Base-by-base conservation (phyloP, 2,329 filamentous ascomycete species). In the Alternaria tenuissima region DNA sequence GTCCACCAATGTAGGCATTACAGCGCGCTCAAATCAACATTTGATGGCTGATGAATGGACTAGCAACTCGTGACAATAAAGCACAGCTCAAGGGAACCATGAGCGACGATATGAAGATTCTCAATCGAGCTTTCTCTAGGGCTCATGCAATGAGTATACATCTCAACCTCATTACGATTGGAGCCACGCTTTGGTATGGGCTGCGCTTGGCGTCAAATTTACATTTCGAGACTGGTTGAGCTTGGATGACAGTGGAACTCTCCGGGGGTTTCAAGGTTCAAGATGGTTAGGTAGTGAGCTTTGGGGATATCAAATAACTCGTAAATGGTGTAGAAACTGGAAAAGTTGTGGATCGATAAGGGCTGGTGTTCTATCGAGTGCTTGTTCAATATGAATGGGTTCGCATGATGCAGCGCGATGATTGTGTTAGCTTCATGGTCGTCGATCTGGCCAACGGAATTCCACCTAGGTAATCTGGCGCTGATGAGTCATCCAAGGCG, bases 141-240 rank as follows among this genome's bases (percentile, higher is more conserved):
- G 74, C 74, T 22, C 79, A 82, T 67, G 79, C 79, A 8, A 80
- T 81, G 77, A 76, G 73, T 11, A 81, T 82, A 30, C 80, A 81
- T 72, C 32, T 82, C 22, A 82, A 83, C 60, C 66, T 80, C 3
- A 69, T 82, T 20, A 71, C 78, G 0, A 68, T 82, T 51, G 61
- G 63, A 12, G 71, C 68, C 47, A 76, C 71, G 4, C 14, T 75
- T 2, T 74, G 61, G 57, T 73, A 75, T 54, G 74, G 54, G 6
- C 52, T 54, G 42, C 28, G n/a, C 2, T 34, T 62, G 24, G 55
- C 43, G 9, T 48, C 39, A 24, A 58, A 22, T 11, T 12, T 54
- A 11, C 43, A 52, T 6, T 61, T 57, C 18, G 20, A 47, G 9
- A 28, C 8, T 34, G 1, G 16, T 2, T 55, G 6, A 47, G 14